phyloP scores from a whole-genome alignment of 495 filamentous ascomycete genomes.

The Penicillium cosmopolitanum region DNA sequence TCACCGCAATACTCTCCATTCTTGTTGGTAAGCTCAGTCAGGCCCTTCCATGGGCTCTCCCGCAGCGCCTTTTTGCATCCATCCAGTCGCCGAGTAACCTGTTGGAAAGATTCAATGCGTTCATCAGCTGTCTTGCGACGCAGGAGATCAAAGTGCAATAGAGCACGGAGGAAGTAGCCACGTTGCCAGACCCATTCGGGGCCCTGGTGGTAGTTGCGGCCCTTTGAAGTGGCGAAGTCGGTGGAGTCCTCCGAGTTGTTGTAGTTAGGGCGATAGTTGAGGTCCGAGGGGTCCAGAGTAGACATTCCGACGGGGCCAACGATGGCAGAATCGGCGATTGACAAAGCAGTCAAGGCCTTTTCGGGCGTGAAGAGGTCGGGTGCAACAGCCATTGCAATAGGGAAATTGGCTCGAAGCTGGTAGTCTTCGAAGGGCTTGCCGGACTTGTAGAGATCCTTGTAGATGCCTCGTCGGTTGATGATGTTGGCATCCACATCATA shows the following conservation, averaged over 20 bases:
- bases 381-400: conserved; percentile 93
- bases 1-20: conserved; percentile 80
- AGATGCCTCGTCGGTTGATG: conserved; percentile 90
- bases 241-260: conserved; percentile 89
- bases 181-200: conserved; percentile 99
- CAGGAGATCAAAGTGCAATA: conserved; percentile 86
- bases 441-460: conserved; percentile 92
- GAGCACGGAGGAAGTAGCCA: conserved; percentile 88
- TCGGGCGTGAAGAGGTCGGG: conserved; percentile 80
- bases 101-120: conserved; percentile 86
- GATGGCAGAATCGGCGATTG: conserved; percentile 74
- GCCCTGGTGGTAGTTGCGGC: conserved; percentile 96
- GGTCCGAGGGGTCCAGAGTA: conserved; percentile 88
- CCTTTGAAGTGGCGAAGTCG: conserved; percentile 89
- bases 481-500: conserved; percentile 81
- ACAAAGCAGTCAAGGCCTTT: conserved; percentile 77
- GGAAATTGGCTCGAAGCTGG: conserved; percentile 91
- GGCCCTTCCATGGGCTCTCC: conserved; percentile 82
- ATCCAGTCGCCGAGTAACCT: conserved; percentile 79
- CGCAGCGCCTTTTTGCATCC: conserved; percentile 81
- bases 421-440: conserved; percentile 98
- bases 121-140: conserved; percentile 64
- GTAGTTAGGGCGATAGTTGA: conserved; percentile 93
- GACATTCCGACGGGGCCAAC: conserved; percentile 92
- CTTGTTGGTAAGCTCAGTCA: conserved; percentile 94